phyloP scores from a whole-genome alignment of 208 protist genomes.

The Trypanosoma boissoni region DNA sequence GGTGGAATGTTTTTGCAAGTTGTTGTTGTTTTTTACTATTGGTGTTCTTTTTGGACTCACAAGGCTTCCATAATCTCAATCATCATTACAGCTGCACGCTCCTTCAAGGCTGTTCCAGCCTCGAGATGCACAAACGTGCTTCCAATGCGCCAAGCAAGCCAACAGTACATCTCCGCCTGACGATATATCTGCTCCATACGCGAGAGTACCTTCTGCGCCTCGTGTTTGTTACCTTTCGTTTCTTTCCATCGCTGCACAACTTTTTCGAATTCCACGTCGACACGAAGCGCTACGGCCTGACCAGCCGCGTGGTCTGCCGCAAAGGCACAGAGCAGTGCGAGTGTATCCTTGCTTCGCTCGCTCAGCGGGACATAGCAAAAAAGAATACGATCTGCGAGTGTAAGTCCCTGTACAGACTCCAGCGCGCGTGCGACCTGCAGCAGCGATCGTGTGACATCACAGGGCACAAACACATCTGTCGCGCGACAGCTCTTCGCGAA shows the following conservation, averaged over 20 bases:
- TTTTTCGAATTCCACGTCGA: constrained; percentile 33
- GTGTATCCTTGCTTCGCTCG: constrained; percentile 39
- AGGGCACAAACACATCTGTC: constrained; percentile 58
- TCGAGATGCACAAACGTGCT: constrained; percentile 69
- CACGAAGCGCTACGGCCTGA: constrained; percentile 33
- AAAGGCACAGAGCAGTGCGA: constrained; percentile 44
- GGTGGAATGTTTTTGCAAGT: background rate
- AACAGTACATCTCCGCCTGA: constrained; percentile 79
- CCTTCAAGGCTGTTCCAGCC: constrained; percentile 40
- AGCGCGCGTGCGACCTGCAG: constrained; percentile 57
- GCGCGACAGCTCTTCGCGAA: constrained; percentile 39
- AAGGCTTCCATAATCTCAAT: constrained; percentile 15
- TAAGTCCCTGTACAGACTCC: constrained; percentile 40
- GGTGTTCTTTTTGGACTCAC: background rate
- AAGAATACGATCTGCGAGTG: constrained; percentile 59
- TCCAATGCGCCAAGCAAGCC: constrained; percentile 82
- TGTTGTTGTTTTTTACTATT: background rate
- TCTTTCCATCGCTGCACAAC: constrained; percentile 8
- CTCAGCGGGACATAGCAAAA: constrained; percentile 81
- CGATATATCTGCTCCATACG: constrained; percentile 53
- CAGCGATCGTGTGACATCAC: constrained; percentile 68
- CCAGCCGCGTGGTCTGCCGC: constrained; percentile 51
- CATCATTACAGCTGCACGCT: constrained; percentile 30
- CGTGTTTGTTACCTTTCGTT: background rate
- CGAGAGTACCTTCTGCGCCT: constrained; percentile 7